Evolutionary conservation across 1,284 basidiomycete genomes (phyloP).

Genomic region (Tremellales sp.): DNA sequence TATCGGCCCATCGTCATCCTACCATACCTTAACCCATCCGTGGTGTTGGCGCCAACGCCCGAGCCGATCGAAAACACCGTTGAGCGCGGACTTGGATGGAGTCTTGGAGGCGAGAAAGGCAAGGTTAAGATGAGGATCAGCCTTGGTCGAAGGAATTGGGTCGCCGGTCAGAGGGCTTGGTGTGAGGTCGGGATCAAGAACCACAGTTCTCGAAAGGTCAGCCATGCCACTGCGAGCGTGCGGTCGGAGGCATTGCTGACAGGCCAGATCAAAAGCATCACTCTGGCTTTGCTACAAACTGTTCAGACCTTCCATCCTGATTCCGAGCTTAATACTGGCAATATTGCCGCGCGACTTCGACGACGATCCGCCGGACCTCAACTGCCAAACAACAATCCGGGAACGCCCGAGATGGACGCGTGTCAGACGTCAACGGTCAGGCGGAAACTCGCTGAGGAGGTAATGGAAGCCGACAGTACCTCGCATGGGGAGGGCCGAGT

Average conservation of each 20-base stretch:
- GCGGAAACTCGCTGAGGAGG: conserved; percentile 59
- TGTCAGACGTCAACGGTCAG: conserved; percentile 57
- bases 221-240: conserved; percentile 5
- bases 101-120: conserved; percentile 60
- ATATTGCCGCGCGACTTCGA: conserved; percentile 7
- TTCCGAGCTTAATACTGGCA: conserved; percentile 50
- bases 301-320: conserved; percentile 65
- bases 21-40: conserved; percentile 68
- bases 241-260: conserved; percentile 1
- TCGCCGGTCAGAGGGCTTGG: conserved; percentile 78
- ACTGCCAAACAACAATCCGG: conserved; percentile 2
- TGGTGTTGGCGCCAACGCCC: conserved; percentile 61
- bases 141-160: conserved; percentile 73
- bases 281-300: conserved; percentile 66
- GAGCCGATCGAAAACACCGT: conserved; percentile 61
- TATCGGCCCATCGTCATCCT: conserved; percentile 80
- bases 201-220: conserved; percentile 62
- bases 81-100: conserved; percentile 57
- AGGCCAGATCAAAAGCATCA: conserved; percentile 59
- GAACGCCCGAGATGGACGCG: conserved; percentile 54
- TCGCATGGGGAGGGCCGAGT: conserved; percentile 62
- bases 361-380: conserved; percentile 7
- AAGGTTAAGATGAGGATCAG: conserved; percentile 69
- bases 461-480: conserved; percentile 56
- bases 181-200: conserved; percentile 69